These are phyloP conservation scores for Termitomyces sp. DNA, from an alignment of 768 basidiomycete genomes.

Conservation along the genomic window DNA sequence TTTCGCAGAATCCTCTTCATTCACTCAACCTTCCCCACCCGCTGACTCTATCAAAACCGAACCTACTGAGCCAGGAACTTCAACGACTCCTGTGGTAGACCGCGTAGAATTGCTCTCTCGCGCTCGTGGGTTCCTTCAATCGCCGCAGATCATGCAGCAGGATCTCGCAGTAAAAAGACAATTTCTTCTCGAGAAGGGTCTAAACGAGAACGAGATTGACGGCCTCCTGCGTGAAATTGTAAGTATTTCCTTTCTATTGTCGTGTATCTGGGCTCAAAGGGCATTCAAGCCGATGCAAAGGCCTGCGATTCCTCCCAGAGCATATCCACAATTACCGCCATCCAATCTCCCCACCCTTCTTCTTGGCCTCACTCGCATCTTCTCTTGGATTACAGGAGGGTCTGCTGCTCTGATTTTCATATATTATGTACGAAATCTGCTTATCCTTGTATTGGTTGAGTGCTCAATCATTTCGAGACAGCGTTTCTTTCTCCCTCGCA, in stretches of 20 bases:
- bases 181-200: constrained; percentile 71
- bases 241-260: constrained; percentile 14
- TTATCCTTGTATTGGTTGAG: background rate
- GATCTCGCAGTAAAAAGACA: constrained; percentile 51
- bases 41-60: background rate
- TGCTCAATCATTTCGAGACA: constrained; percentile 21
- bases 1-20: background rate
- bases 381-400: constrained; percentile 66
- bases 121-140: constrained; percentile 63
- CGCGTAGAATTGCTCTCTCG: constrained; percentile 44
- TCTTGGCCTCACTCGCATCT: constrained; percentile 55
- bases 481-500: constrained; percentile 68
- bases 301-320: constrained; percentile 66
- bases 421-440: constrained; percentile 54
- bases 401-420: constrained; percentile 55
- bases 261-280: background rate
- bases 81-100: constrained; percentile 11
- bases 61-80: background rate
- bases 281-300: constrained; percentile 25
- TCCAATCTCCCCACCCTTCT: constrained; percentile 67
- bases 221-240: constrained; percentile 56
- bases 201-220: constrained; percentile 59
- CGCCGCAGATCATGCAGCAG: constrained; percentile 61
- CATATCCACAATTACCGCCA: constrained; percentile 68
- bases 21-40: background rate